phyloP scores from a whole-genome alignment of 1,284 basidiomycete species.

The Marasmius oreades region DNA sequence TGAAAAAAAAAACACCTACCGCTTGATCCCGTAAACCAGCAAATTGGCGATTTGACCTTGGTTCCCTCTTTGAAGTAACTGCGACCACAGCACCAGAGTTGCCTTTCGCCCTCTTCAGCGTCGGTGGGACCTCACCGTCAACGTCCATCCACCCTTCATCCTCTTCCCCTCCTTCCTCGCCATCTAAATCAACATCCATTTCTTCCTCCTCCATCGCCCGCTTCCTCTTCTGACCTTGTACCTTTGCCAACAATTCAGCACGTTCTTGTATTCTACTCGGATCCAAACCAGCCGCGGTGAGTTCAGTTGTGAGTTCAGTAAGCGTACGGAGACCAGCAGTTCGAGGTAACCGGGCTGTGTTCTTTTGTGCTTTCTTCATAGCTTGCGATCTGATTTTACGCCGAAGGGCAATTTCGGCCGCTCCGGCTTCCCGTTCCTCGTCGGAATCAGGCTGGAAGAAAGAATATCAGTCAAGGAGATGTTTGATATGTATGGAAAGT shows the following conservation, averaged over 20 bases:
- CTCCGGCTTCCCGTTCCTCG: slow-evolving; percentile 81
- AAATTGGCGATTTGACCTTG: slow-evolving; percentile 68
- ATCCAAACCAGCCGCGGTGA: slow-evolving; percentile 88
- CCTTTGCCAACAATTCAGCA: slow-evolving; percentile 80
- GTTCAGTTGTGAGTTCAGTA: slow-evolving; percentile 75
- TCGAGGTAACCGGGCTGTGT: slow-evolving; percentile 81
- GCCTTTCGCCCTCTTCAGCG: slow-evolving; percentile 56
- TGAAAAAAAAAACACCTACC: slow-evolving; percentile 37
- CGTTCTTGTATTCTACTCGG: slow-evolving; percentile 86
- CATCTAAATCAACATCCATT: slow-evolving; percentile 36
- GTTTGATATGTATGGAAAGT: not conserved
- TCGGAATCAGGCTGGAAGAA: slow-evolving; percentile 77
- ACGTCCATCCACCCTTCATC: slow-evolving; percentile 45
- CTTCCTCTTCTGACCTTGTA: slow-evolving; percentile 72
- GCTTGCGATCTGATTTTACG: slow-evolving; percentile 80
- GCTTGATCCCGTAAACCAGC: slow-evolving; percentile 77
- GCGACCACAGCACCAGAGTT: slow-evolving; percentile 56
- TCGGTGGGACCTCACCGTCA: slow-evolving; percentile 35
- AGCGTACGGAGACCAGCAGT: slow-evolving; percentile 87
- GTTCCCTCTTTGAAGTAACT: slow-evolving; percentile 49
- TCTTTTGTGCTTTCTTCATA: slow-evolving; percentile 85
- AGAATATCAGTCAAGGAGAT: slow-evolving; percentile 8
- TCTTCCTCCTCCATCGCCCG: slow-evolving; percentile 47
- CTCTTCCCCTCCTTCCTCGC: slow-evolving; percentile 39
- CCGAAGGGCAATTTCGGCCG: slow-evolving; percentile 60